These are phyloP conservation scores for Nannizziopsis arthrosporioides DNA, from an alignment of 2,329 filamentous ascomycete species.

Conservation along the genomic window DNA sequence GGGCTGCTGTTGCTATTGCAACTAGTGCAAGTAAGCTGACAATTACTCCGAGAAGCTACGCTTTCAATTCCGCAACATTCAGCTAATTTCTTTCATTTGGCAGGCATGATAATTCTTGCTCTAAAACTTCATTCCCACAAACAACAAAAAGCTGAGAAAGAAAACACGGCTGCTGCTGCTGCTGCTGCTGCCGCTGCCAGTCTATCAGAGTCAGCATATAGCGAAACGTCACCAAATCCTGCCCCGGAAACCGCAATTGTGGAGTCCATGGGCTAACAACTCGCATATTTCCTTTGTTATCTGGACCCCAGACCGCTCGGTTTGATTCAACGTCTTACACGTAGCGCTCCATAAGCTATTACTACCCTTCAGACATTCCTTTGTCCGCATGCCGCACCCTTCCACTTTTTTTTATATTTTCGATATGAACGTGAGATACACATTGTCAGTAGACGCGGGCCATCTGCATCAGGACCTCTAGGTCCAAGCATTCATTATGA, in stretches of 20 bases:
- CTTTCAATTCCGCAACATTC: neutral
- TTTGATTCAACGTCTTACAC: neutral
- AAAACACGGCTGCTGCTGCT: conserved; percentile 22
- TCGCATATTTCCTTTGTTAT: neutral
- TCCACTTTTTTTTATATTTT: too few relatives aligned
- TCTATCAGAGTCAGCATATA: neutral
- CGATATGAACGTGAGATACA: too few relatives aligned
- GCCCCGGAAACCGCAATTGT: conserved; percentile 7
- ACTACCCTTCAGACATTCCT: too few relatives aligned
- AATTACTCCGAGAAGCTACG: neutral
- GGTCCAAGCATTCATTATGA: too few relatives aligned
- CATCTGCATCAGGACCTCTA: too few relatives aligned
- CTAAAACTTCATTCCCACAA: conserved; percentile 36
- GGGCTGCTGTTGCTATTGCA: conserved; percentile 51
- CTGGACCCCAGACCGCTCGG: neutral
- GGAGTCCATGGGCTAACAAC: conserved; percentile 11
- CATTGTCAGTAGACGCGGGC: too few relatives aligned
- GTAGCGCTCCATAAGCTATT: too few relatives aligned
- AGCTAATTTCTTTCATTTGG: conserved; percentile 8
- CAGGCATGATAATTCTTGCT: conserved; percentile 39
- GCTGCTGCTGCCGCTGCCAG: neutral
- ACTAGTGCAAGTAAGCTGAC: conserved; percentile 36
- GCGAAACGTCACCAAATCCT: neutral
- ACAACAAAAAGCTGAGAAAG: conserved; percentile 26
- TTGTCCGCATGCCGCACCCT: too few relatives aligned